Percentiles rank a stretch among this genome's conserved stretches.
These are phyloP conservation scores for Alternaria ethzedia DNA, from an alignment of 2,329 filamentous ascomycete genomes.

Conservation along the genomic window DNA sequence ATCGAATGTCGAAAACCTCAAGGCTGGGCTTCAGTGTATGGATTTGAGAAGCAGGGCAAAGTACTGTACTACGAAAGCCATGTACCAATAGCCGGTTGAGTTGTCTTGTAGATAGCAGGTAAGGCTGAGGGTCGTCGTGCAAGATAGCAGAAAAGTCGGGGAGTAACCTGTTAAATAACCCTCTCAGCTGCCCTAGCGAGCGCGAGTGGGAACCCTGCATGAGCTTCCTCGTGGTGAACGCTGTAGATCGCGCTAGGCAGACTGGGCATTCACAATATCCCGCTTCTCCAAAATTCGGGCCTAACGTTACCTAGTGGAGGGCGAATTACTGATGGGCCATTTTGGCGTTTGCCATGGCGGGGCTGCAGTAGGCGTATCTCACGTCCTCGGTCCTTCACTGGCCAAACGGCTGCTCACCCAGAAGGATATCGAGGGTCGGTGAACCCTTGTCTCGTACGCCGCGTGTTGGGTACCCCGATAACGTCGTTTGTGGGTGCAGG, in stretches of 20 bases:
- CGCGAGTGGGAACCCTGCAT: slow-evolving; percentile 15
- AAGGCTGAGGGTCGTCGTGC: slow-evolving; percentile 8
- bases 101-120: slow-evolving; percentile 8
- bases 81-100: slow-evolving; percentile 22
- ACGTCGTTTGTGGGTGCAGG: slow-evolving; percentile 5
- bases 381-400: neutral
- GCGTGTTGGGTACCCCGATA: slow-evolving; percentile 7
- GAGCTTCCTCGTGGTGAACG: slow-evolving; percentile 15
- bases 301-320: neutral
- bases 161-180: slow-evolving; percentile 31
- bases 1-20: neutral
- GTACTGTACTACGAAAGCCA: slow-evolving; percentile 43
- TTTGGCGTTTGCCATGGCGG: slow-evolving; percentile 3
- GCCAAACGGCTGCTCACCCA: neutral
- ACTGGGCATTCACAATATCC: slow-evolving; percentile 14
- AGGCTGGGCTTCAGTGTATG: slow-evolving; percentile 30
- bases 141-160: slow-evolving; percentile 15
- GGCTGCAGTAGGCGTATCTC: slow-evolving; percentile 1
- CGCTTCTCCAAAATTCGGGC: slow-evolving; percentile 10
- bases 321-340: slow-evolving; percentile 10
- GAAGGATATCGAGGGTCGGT: neutral
- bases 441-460: slow-evolving; percentile 5
- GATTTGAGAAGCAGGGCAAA: slow-evolving; percentile 46
- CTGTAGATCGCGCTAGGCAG: slow-evolving; percentile 13
- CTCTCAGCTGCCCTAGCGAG: slow-evolving; percentile 26